Percentiles rank a stretch among this genome's conserved stretches.
These are phyloP conservation scores for Neonectria punicea DNA, from an alignment of 2,329 filamentous ascomycete genomes.

Conservation along the genomic window DNA sequence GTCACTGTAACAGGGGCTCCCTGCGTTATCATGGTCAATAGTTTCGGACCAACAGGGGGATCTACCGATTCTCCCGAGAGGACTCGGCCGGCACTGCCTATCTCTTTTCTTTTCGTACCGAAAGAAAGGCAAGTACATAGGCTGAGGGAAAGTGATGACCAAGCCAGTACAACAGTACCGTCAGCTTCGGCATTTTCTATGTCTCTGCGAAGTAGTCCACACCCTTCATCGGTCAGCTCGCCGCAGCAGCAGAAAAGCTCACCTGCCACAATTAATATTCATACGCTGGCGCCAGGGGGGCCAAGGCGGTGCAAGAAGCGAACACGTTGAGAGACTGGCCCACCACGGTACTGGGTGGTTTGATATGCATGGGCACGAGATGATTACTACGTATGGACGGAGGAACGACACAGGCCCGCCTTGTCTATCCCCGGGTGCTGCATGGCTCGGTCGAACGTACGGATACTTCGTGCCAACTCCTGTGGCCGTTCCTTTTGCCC, in stretches of 20 bases:
- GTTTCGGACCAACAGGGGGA: conserved; percentile 15
- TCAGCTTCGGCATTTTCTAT: conserved; percentile 28
- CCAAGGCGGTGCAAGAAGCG: conserved; percentile 10
- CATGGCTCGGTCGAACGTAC: neutral
- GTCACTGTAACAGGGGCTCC: conserved; percentile 19
- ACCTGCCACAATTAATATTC: conserved; percentile 9
- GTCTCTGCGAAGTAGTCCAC: conserved; percentile 3
- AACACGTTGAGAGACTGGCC: neutral
- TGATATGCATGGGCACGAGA: conserved; percentile 24
- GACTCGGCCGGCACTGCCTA: conserved; percentile 17
- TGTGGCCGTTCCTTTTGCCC: neutral
- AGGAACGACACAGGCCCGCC: conserved; percentile 18
- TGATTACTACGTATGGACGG: conserved; percentile 9
- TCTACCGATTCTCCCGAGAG: conserved; percentile 10
- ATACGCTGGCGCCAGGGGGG: conserved; percentile 32
- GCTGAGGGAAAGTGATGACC: neutral
- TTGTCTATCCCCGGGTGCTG: conserved; percentile 1
- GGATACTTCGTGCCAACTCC: neutral
- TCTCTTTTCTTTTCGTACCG: conserved; percentile 5
- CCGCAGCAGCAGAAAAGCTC: conserved; percentile 12
- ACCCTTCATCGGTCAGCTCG: conserved; percentile 11
- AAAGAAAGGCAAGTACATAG: neutral
- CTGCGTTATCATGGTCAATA: conserved; percentile 13
- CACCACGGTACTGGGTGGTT: conserved; percentile 29
- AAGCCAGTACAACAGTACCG: neutral